These are phyloP conservation scores for Penicillium digitatum DNA, from an alignment of 2,329 filamentous ascomycete species.

Conservation along the genomic window DNA sequence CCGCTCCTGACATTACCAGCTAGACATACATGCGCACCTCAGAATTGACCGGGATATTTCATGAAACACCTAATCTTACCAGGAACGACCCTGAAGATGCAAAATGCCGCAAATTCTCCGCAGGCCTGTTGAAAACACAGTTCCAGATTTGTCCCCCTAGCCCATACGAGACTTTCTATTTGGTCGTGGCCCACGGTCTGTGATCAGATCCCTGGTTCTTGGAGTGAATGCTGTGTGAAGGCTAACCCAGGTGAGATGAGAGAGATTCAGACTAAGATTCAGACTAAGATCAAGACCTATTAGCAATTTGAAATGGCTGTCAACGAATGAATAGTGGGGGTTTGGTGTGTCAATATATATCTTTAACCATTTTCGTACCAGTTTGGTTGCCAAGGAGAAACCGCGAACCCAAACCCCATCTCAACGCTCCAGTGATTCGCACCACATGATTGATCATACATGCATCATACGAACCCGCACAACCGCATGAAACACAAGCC, in stretches of 20 bases:
- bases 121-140: not conserved
- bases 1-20: not conserved
- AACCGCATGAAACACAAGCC: not conserved
- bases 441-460: not conserved
- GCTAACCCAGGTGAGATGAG: not conserved
- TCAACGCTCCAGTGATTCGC: not conserved
- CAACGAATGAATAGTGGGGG: not conserved
- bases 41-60: not conserved
- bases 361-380: not conserved
- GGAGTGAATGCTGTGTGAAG: slow-evolving; percentile 3
- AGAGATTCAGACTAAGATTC: not conserved
- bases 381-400: not conserved
- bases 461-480: not conserved
- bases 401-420: not conserved
- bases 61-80: not conserved
- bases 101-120: not conserved
- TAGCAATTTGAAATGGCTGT: not conserved
- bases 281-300: not conserved
- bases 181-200: not conserved
- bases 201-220: not conserved
- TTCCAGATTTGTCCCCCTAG: not conserved
- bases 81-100: not conserved
- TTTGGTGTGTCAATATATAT: not conserved
- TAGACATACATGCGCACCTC: not conserved
- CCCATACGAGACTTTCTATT: slow-evolving; percentile 1